Base-by-base conservation (phyloP, 176 grass and related monocot species). In the Ensete ventricosum region DNA sequence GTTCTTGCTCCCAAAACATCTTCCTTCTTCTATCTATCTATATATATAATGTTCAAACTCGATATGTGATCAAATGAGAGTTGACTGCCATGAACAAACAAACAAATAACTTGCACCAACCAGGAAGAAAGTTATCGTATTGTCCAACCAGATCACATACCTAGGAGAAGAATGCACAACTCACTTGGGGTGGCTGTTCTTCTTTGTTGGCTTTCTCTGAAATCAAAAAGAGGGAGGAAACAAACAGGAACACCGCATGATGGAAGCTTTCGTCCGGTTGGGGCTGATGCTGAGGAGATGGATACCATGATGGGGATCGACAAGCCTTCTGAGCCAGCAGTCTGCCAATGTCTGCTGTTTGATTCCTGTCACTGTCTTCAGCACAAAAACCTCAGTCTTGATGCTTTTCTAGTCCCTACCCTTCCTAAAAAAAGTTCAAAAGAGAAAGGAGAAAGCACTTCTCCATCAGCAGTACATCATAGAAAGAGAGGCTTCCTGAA, bases 301-400 rank as follows among this genome's bases (percentile, higher is more conserved):
- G 67, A 69, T 10, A 13, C 11, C 11, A 65, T 65, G 63, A 65
- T 65, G 63, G 13, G 63, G 26, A 65, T 65, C 48, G 26, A 49
- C 7, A 60, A 60, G 29, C 8, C 20, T 14, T 29, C 22, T 13
- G 11, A 26, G 19, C 3, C 5, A 69, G 29, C 26, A 51, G 67
- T 50, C 43, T 70, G 67, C 51, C 43, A 70, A 11, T 49, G 34
- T 69, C 27, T 49, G 67, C 43, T 70, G 17, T n/a, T 70, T 52
- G 67, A 70, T 50, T 70, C 17, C 8, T 51, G 67, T 70, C 67
- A 50, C 67, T 70, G 67, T 70, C 67, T 70, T 51, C 9, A 70
- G 67, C 48, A 50, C 14, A 19, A 70, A 50, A 52, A 51, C 67
- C 34, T 70, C 43, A 70, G 43, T 70, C 51, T 70, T 8, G 29